Evolutionary conservation across 2,329 filamentous ascomycete genomes (phyloP), one percentile per base, ranked within the genome.

Genomic region (Emergomyces africanus): DNA sequence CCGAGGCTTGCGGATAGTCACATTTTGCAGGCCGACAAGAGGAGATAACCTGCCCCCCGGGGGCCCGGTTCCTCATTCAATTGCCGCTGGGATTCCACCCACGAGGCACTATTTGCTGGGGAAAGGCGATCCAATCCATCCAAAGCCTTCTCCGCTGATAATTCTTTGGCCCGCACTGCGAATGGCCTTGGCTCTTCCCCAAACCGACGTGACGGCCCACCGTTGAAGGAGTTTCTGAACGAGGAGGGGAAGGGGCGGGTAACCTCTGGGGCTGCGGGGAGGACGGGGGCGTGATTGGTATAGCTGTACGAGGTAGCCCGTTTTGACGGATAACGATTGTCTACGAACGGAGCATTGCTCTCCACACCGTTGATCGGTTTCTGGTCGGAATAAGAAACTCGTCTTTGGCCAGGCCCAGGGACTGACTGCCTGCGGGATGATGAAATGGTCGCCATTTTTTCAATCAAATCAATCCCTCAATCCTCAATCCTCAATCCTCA

Each of bases 201-300:
- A 10, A 60, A 61, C 42, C 61, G 61, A 25, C 56, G 51, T 37
- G 57, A 57, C n/a, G 64, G 71, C 53, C 71, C 70, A 63, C 72
- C 74, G 46, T 72, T 75, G 64, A 77, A 74, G 9, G 80, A 77
- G 39, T 78, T 75, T 61, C 75, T 79, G 69, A 83, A 84, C 67
- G 80, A 83, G 41, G 78, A 66, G 4, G 85, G 83, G 44, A 82
- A 82, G 35, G 76, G 79, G 66, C 78, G 78, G 58, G 85, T 82
- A 33, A 79, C 81, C 64, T 88, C 85, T 63, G 85, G 82, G 39
- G 81, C 83, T 55, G 77, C 74, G 20, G 82, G 79, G 12, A 73
- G 76, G 20, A 30, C 48, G 39, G 59, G 46, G 15, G 59, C 56
- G 14, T 30, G 48, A 25, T 58, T 44, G 44, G 57, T 9, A 46